Conservation (phyloP, 371 early-diverging fungal species). For the Mortierella sp. region DNA sequence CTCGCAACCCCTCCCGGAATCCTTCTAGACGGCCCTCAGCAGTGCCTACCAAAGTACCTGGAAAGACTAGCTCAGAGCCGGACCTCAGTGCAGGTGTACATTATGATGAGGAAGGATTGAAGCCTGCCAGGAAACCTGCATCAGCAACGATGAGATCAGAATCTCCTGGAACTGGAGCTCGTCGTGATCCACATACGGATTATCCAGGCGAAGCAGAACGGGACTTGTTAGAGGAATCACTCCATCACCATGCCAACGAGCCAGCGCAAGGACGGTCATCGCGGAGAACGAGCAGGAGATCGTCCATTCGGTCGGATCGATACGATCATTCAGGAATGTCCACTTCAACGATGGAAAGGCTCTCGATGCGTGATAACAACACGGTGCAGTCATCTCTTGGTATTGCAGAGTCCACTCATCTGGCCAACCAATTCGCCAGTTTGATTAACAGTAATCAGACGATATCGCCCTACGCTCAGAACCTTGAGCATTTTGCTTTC, state of each 20-base stretch:
- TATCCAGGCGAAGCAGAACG: constrained; percentile 24
- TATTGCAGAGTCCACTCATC: constrained; percentile 63
- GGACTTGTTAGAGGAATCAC: constrained; percentile 38
- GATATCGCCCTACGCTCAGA: constrained; percentile 81
- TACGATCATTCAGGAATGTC: constrained; percentile 18
- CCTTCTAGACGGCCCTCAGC: constrained; percentile 50
- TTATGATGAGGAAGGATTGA: constrained; percentile 39
- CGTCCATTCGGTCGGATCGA: constrained; percentile 17
- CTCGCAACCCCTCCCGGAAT: constrained; percentile 39
- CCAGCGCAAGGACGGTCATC: constrained; percentile 8
- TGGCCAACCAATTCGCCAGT: constrained; percentile 85
- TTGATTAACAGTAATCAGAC: constrained; percentile 85
- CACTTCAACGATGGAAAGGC: constrained; percentile 51
- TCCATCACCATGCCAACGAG: constrained; percentile 22
- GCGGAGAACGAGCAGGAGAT: constrained; percentile 7
- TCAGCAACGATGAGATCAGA: constrained; percentile 53
- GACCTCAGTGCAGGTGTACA: constrained; percentile 46
- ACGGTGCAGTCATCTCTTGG: constrained; percentile 71
- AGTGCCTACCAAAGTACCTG: constrained; percentile 20
- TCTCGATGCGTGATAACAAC: constrained; percentile 54
- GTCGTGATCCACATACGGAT: constrained; percentile 41
- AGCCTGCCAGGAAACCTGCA: constrained; percentile 40
- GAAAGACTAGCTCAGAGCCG: constrained; percentile 41
- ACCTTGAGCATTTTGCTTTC: constrained; percentile 79
- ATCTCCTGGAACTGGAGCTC: constrained; percentile 28